phyloP scores from a whole-genome alignment of 2,329 filamentous ascomycete species.

The Beauveria sp. region DNA sequence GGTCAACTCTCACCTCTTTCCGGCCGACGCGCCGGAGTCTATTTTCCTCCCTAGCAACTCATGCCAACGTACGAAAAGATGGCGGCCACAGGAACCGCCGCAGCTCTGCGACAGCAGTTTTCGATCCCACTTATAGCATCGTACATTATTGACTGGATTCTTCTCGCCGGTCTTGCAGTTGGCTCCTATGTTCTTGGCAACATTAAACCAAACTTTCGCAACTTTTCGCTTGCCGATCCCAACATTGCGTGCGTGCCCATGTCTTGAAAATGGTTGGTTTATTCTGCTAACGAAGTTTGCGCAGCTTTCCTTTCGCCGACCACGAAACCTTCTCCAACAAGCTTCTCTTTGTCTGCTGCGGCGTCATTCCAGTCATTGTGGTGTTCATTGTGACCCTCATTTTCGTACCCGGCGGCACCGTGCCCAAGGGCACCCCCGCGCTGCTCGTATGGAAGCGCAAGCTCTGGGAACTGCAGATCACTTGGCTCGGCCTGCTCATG shows the following conservation, averaged over 20 bases:
- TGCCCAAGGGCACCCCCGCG: constrained; percentile 53
- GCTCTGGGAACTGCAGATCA: constrained; percentile 83
- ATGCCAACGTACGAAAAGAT: constrained; percentile 24
- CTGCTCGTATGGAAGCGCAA: constrained; percentile 69
- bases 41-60: neutral
- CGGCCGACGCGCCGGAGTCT: neutral
- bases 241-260: constrained; percentile 56
- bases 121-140: constrained; percentile 43
- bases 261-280: neutral
- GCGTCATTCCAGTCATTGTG: constrained; percentile 57
- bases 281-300: neutral
- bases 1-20: neutral
- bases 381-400: constrained; percentile 61
- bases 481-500: constrained; percentile 73
- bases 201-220: constrained; percentile 56
- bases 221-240: constrained; percentile 64
- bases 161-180: constrained; percentile 52
- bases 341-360: constrained; percentile 55
- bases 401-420: constrained; percentile 65
- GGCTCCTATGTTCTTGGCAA: constrained; percentile 52
- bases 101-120: constrained; percentile 18
- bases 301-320: constrained; percentile 60
- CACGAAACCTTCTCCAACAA: constrained; percentile 65
- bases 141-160: constrained; percentile 68
- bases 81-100: constrained; percentile 16